Evolutionary conservation across 2,329 filamentous ascomycete species (phyloP).

Genomic region (Chaetomium sp.): DNA sequence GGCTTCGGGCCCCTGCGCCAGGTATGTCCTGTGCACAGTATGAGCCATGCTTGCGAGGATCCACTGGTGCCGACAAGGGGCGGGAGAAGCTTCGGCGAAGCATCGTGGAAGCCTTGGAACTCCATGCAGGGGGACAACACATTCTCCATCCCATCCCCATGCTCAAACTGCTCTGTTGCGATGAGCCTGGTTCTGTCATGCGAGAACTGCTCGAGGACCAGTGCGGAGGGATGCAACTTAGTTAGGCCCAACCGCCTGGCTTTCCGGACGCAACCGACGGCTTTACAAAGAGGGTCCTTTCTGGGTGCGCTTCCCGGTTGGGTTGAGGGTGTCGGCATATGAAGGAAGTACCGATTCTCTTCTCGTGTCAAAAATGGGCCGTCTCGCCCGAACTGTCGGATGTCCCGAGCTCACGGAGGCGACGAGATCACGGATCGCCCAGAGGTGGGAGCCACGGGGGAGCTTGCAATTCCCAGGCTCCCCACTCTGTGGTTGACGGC

Average conservation of each 20-base stretch:
- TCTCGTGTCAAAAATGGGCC: not conserved
- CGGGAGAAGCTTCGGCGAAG: constrained; percentile 35
- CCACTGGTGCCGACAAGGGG: constrained; percentile 21
- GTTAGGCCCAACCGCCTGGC: not conserved
- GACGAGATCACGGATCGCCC: constrained; percentile 26
- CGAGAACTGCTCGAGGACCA: not conserved
- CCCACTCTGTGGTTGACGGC: not conserved
- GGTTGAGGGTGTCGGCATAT: not conserved
- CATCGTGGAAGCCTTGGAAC: constrained; percentile 29
- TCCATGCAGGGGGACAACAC: not conserved
- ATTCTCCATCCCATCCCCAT: not conserved
- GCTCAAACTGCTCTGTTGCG: not conserved
- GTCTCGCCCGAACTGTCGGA: not conserved
- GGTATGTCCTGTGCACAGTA: too few species aligned
- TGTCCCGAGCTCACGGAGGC: not conserved
- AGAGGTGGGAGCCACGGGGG: constrained; percentile 13
- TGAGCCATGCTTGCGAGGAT: constrained; percentile 21
- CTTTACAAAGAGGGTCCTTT: not conserved
- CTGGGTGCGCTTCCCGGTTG: not conserved
- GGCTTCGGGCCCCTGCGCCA: constrained; percentile 18
- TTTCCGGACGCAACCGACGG: not conserved
- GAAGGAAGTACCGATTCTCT: not conserved
- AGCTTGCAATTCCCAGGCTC: constrained; percentile 9
- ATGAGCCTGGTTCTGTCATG: not conserved
- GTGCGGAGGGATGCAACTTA: not conserved